Percentiles rank a stretch among this genome's conserved stretches.
Conservation (phyloP, 371 early-diverging fungal species). For the Chytridium lagenaria region DNA sequence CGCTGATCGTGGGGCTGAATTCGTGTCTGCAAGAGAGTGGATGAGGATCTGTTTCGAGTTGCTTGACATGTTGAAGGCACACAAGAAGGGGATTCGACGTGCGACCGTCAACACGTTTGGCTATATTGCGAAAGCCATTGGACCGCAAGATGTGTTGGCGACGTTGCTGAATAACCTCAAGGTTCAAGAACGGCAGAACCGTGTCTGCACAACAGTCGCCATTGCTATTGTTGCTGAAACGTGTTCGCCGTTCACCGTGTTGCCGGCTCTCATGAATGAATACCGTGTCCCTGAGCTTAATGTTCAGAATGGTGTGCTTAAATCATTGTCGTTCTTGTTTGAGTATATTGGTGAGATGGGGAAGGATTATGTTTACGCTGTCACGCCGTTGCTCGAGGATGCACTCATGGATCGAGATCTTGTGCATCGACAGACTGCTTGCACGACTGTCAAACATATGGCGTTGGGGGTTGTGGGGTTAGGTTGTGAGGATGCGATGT, state of each 20-base stretch:
- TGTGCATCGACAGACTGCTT: constrained; percentile 96
- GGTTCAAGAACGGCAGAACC: constrained; percentile 96
- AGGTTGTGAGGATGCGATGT: constrained; percentile 91
- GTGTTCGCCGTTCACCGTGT: constrained; percentile 96
- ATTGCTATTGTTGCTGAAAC: constrained; percentile 96
- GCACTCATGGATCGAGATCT: constrained; percentile 97
- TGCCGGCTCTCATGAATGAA: constrained; percentile 97
- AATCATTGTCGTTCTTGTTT: constrained; percentile 93
- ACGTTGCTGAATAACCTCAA: constrained; percentile 96
- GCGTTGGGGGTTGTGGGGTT: constrained; percentile 89
- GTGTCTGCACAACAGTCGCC: constrained; percentile 97
- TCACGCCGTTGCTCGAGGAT: constrained; percentile 95
- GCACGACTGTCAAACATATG: constrained; percentile 92
- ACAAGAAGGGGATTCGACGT: constrained; percentile 93
- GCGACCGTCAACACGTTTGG: constrained; percentile 97
- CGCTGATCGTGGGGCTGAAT: constrained; percentile 97
- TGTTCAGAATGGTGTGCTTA: constrained; percentile 97
- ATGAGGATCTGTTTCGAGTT: constrained; percentile 99
- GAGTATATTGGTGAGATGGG: constrained; percentile 98
- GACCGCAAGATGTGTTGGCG: constrained; percentile 96
- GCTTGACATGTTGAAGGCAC: constrained; percentile 94
- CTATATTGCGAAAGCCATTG: constrained; percentile 98
- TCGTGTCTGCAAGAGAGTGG: constrained; percentile 98
- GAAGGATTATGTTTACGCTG: constrained; percentile 85
- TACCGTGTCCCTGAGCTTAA: constrained; percentile 97